Base-by-base conservation (phyloP, 2,329 filamentous ascomycete species). In the Trichoderma gracile region DNA sequence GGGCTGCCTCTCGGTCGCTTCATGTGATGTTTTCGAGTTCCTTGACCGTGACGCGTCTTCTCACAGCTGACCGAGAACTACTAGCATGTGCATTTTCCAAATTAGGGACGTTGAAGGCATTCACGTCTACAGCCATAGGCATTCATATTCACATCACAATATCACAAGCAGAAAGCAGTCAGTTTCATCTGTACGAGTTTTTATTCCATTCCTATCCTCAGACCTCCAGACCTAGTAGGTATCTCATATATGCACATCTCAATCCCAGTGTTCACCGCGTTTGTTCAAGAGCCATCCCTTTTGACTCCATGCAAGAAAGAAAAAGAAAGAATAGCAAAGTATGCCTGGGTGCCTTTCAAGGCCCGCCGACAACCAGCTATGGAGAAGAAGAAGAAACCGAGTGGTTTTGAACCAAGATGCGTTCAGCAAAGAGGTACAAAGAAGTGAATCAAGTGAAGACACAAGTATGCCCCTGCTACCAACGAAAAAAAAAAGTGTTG, bases 291-390 rank as follows among this genome's bases (percentile, higher is more conserved):
- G 47, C 30, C 57, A 15, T 52, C 53, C n/a, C 45, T 23, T 45
- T 38, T 25, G 57, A 19, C 57, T 50, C 46, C 33, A 60, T 43
- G 33, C 57, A 43, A 30, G 30, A 30, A 52, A 27, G 6, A 27
- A 43, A 50, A 23, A 14, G 27, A 53, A 14, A 40, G n/a, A 23
- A 47, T 25, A 53, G 47, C 47, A 60, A 54, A 30, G 38, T n/a
- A 23, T 30, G 47, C 47, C 47, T 14, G 33, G 10, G 7, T 19
- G 19, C 17, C n/a, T 10, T 47, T 30, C 15, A 8, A n/a, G 54
- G 47, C 46, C 53, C 52, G 55, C 63, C 47, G 27, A 55, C 47
- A 60, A 60, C 63, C 49, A 38, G 38, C 49, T 46, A 6, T 54
- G 52, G 53, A 12, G 49, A 30, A 33, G 42, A 33, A 33, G n/a